Evolutionary conservation across 1,139 yeast species (phyloP).

Genomic region (Meyerozyma smithsonii): DNA sequence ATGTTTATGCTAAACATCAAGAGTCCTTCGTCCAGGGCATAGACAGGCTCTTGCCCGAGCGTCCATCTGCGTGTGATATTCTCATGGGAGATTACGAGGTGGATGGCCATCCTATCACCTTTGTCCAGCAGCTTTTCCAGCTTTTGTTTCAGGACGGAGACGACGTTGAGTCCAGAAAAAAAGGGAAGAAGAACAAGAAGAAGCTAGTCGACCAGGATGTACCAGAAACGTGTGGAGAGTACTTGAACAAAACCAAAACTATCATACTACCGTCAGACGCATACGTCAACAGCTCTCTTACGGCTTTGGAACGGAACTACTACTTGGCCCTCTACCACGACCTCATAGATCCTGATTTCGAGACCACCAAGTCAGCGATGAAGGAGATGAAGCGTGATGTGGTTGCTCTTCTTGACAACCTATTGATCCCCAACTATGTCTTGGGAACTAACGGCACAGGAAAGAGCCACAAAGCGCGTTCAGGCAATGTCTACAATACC

Average conservation of each 20-base stretch:
- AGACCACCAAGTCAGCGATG: constrained; percentile 29
- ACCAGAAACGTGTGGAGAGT: constrained; percentile 26
- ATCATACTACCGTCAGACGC: constrained; percentile 34
- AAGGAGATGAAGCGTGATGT: constrained; percentile 29
- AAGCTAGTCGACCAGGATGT: constrained; percentile 9
- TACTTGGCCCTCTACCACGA: constrained; percentile 26
- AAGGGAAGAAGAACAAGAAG: constrained; percentile 11
- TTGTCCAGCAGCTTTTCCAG: constrained; percentile 26
- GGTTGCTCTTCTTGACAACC: constrained; percentile 19
- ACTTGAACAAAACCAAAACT: constrained; percentile 25
- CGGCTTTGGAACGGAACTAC: constrained; percentile 24
- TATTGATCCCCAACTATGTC: constrained; percentile 25
- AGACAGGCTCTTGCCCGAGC: constrained; percentile 44
- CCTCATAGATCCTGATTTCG: constrained; percentile 14
- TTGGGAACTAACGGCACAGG: constrained; percentile 31
- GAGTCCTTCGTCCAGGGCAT: constrained; percentile 74
- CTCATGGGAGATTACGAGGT: constrained; percentile 18
- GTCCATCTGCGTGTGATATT: constrained; percentile 40
- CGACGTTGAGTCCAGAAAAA: constrained; percentile 7
- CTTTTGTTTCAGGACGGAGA: constrained; percentile 22
- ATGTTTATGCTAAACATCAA: constrained; percentile 62
- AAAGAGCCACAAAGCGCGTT: background rate
- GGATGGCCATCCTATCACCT: constrained; percentile 20
- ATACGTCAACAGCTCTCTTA: constrained; percentile 21
- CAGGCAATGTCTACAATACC: background rate